Base-by-base conservation (phyloP, 2,329 filamentous ascomycete species). In the Mycosphaerella arachidis region DNA sequence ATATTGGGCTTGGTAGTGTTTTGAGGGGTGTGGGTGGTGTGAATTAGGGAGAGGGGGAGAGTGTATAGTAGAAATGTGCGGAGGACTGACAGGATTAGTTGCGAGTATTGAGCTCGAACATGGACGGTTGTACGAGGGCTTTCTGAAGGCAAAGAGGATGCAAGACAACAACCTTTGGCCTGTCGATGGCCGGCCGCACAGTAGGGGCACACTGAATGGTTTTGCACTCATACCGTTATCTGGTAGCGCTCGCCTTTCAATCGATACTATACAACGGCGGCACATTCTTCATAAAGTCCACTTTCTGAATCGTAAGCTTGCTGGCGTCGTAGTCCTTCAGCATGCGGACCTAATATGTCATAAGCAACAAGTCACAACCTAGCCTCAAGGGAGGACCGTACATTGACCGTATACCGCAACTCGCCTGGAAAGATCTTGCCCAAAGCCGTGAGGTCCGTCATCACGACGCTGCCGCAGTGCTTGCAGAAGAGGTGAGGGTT, bases 1-100 rank as follows among this genome's bases (percentile, higher is more conserved):
- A 93, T 73, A 68, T 92, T 35, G 78, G 83, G 5, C 66, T 88
- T 48, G 86, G 64, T 9, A 56, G 61, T n/a, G n/a, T 55, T 24
- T 20, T 63, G 63, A 60, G 55, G 40, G 40, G 40, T 2, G 18
- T 43, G 40, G 6, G 40, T n/a, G 40, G 40, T 4, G 40, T 43
- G 16, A n/a, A 13, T 13, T 43, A n/a, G 16, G 10, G 2, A 13
- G 24, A 3, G 24, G 24, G 24, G 3, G 24, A 3, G 24, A 24
- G 24, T 1, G 2, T 2, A 24, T 24, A 24, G 24, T 24, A 3
- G 24, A 24, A 24, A 24, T 24, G 31, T 9, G 31, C 31, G 31
- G 31, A 33, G 10, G 31, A 35, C 31, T 35, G 31, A 35, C 31
- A 35, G 31, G 7, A 9, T 35, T 1, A 35, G 31, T 35, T 9